phyloP scores from a whole-genome alignment of 306 rosid species.

The Quillaja saponaria region DNA sequence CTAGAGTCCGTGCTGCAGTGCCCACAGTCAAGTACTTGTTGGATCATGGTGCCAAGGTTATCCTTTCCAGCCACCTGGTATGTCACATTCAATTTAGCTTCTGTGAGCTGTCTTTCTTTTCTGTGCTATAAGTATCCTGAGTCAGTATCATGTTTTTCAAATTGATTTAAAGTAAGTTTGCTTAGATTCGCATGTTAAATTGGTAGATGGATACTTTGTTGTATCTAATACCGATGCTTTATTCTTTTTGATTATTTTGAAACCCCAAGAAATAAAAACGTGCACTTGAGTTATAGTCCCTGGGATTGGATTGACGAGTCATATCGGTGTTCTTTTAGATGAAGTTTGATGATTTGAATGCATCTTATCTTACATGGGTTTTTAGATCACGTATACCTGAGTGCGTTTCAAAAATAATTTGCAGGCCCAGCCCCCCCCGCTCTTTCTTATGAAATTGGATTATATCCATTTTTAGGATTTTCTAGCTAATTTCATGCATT shows the following conservation, averaged over 20 bases:
- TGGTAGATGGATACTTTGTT: neutral
- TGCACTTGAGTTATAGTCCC: too few species aligned
- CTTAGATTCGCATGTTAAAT: slow-evolving; percentile 7
- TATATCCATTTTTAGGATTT: too few species aligned
- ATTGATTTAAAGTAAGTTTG: slow-evolving; percentile 12
- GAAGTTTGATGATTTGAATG: neutral
- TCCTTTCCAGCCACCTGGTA: slow-evolving; percentile 77
- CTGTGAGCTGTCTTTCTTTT: neutral
- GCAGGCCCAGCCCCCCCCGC: too few species aligned
- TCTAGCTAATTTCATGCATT: too few species aligned
- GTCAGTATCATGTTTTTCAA: neutral
- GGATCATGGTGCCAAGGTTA: slow-evolving; percentile 72
- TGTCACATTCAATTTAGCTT: neutral
- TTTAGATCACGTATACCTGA: too few species aligned
- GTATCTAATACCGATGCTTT: neutral
- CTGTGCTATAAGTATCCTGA: neutral
- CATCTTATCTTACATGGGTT: too few species aligned
- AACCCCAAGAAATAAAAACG: too few species aligned
- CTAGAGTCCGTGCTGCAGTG: slow-evolving; percentile 83
- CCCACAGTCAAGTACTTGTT: slow-evolving; percentile 84
- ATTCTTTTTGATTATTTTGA: too few species aligned
- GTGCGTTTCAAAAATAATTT: too few species aligned
- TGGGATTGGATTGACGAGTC: too few species aligned
- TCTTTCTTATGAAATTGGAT: too few species aligned
- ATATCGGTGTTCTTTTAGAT: neutral